These are phyloP conservation scores for Linum usitatissimum DNA, from an alignment of 345 rosid genomes.

Conservation along the genomic window DNA sequence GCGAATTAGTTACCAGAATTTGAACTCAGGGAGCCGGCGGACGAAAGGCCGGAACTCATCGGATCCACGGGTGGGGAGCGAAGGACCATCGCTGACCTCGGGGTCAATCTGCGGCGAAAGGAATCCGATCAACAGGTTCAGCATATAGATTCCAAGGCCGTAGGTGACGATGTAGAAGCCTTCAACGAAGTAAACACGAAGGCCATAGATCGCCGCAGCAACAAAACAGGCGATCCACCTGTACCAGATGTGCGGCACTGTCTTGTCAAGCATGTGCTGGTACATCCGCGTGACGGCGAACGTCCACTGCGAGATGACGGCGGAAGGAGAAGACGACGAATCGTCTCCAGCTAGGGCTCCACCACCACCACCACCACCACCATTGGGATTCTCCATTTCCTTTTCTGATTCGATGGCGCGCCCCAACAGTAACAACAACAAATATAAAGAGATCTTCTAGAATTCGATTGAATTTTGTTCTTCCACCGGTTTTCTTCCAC, in stretches of 20 bases:
- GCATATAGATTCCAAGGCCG: slow-evolving; percentile 78
- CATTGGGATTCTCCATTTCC: not conserved
- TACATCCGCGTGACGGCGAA: slow-evolving; percentile 9
- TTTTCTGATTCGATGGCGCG: not conserved
- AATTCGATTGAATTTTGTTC: no score
- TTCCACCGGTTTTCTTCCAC: not conserved
- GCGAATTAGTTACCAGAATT: slow-evolving; percentile 46
- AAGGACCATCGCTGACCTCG: slow-evolving; percentile 50
- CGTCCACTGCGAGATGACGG: not conserved
- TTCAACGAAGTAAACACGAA: slow-evolving; percentile 70
- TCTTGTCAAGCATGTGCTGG: slow-evolving; percentile 23
- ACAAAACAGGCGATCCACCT: slow-evolving; percentile 55
- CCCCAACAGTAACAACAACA: not conserved
- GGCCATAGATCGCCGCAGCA: slow-evolving; percentile 39
- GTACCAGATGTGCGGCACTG: slow-evolving; percentile 18
- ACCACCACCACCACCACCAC: not conserved
- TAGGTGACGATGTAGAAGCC: slow-evolving; percentile 89
- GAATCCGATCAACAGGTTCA: slow-evolving; percentile 77
- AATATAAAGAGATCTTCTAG: not conserved
- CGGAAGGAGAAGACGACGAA: not conserved
- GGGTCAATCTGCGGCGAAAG: slow-evolving; percentile 94
- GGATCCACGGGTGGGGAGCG: slow-evolving; percentile 76
- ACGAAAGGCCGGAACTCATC: slow-evolving; percentile 94
- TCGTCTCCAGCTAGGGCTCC: not conserved
- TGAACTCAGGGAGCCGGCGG: slow-evolving; percentile 87